Evolutionary conservation across 129 eudicot genomes (phyloP), one percentile per base, ranked within the genome.

Genomic region (Escallonia rubra): DNA sequence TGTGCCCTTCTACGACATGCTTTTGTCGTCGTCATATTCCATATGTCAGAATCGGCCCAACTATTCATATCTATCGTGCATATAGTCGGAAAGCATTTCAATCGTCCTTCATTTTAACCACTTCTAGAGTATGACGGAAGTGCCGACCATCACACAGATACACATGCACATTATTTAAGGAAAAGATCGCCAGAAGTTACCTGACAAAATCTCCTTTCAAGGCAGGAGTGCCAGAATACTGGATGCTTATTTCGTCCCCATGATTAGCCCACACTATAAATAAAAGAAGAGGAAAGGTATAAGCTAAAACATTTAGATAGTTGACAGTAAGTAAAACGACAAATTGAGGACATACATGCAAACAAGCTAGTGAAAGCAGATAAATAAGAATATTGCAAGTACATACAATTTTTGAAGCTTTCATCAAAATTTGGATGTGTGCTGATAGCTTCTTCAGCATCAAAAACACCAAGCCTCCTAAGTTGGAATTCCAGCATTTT

Each of bases 201-300:
- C 98, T 93, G 75, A 93, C 98, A 82, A 86, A 93, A 73, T 93
- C 98, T 74, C 98, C 96, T 82, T 93, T 93, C 63, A 93, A 63
- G 53, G 98, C 98, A 34, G 96, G 95, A 59, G 98, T 93, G 48
- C 98, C 98, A 78, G 96, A 86, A 84, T 93, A 93, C 79, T 93
- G 98, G 63, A 86, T 84, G 88, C 98, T 93, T 65, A 93, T 63
- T 54, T 93, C 98, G 76, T 93, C 98, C 57, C 98, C 98, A 57
- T 93, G 98, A 80, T 84, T 86, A 69, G 96, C 98, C 98, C 98
- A 93, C 72, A 93, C 98, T 93, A 12, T 6, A 70, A 63, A 53
- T 10, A 41, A 42, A 44, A 46, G 56, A 59, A 52, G 49, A 39
- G 15, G 46, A 43, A 59, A 34, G 56, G 48, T 43, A 59, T 9